Evolutionary conservation across 2,329 filamentous ascomycete genomes (phyloP), one percentile per base, ranked within the genome.

Genomic region (Remersonia thermophila): DNA sequence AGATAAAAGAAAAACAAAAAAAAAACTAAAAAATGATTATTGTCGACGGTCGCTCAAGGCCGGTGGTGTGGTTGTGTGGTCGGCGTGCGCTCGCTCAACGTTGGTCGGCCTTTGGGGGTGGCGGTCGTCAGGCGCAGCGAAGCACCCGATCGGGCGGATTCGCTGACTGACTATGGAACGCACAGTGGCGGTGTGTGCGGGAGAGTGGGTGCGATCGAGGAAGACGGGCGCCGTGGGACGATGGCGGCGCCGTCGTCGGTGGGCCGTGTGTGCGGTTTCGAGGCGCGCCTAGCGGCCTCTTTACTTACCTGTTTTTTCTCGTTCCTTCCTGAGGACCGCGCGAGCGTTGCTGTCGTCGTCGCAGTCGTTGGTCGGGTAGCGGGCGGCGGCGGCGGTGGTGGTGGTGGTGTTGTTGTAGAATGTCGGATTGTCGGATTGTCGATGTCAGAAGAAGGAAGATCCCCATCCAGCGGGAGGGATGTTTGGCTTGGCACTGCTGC

Each of bases 401-500:
- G 20, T 23, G 20, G 20, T 23, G 20, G 20, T 23, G 20, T 5
- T 23, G 20, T 23, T 9, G 20, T 6, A 23, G 20, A n/a, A n/a
- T n/a, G n/a, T n/a, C n/a, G n/a, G n/a, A n/a, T n/a, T n/a, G 20
- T 23, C 20, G 20, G 20, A 23, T 23, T 36, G 45, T 46, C 39
- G 40, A 39, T 45, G 47, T 45, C 27, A 39, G 27, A 40, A 42
- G 33, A 37, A 39, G 36, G 36, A 42, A 35, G 33, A 33, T 37
- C 41, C 29, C 30, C 35, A 38, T 36, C 35, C 29, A 39, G 39
- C 36, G 39, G n/a, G 42, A 44, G 44, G 41, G 37, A 23, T 49
- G 47, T 49, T 48, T 43, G 42, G 38, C 47, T 49, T 49, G 47
- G 47, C 47, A 35, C 33, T 38, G 30, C 36, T 41, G n/a, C n/a